phyloP scores from a whole-genome alignment of 1,284 basidiomycete species.

The Thecaphora thlaspeos region DNA sequence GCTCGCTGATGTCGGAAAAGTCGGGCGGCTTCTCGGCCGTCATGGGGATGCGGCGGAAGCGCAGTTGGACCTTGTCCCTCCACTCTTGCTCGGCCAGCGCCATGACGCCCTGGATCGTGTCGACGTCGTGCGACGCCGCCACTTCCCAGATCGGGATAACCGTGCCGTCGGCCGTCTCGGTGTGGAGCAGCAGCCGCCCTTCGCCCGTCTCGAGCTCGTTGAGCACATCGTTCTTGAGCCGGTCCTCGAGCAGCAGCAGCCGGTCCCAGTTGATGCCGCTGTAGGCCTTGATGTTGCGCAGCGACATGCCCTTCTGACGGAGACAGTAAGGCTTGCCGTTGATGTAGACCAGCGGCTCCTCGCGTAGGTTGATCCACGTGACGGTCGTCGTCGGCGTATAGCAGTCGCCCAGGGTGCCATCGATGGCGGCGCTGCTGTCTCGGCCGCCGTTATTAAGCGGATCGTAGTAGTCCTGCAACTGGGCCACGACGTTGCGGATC shows the following conservation, averaged over 20 bases:
- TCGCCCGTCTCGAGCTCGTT: constrained; percentile 79
- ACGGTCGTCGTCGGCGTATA: constrained; percentile 58
- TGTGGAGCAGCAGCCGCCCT: constrained; percentile 83
- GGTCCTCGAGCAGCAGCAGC: constrained; percentile 67
- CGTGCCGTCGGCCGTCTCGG: constrained; percentile 81
- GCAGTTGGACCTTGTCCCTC: constrained; percentile 64
- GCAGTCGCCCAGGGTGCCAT: constrained; percentile 10
- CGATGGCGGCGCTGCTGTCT: constrained; percentile 8
- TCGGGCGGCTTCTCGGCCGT: constrained; percentile 66
- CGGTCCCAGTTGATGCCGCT: constrained; percentile 53
- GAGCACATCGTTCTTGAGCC: constrained; percentile 84
- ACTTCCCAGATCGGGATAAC: constrained; percentile 96
- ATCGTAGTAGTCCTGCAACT: constrained; percentile 37
- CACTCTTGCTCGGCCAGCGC: constrained; percentile 29
- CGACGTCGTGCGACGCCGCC: constrained; percentile 73
- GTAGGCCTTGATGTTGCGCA: constrained; percentile 54
- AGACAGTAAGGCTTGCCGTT: constrained; percentile 69
- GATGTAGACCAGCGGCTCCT: constrained; percentile 89
- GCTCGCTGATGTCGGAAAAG: constrained; percentile 58
- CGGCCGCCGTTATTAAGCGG: constrained; percentile 58
- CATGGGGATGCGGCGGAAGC: constrained; percentile 84
- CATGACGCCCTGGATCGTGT: constrained; percentile 89
- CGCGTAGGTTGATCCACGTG: constrained; percentile 85
- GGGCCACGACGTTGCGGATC: constrained; percentile 75
- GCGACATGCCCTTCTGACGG: constrained; percentile 54